A percentile compares a stretch with the other conserved stretches of the same genome.
Conservation (phyloP, 805 yeast genomes). For the Kodamaea sagamina region DNA sequence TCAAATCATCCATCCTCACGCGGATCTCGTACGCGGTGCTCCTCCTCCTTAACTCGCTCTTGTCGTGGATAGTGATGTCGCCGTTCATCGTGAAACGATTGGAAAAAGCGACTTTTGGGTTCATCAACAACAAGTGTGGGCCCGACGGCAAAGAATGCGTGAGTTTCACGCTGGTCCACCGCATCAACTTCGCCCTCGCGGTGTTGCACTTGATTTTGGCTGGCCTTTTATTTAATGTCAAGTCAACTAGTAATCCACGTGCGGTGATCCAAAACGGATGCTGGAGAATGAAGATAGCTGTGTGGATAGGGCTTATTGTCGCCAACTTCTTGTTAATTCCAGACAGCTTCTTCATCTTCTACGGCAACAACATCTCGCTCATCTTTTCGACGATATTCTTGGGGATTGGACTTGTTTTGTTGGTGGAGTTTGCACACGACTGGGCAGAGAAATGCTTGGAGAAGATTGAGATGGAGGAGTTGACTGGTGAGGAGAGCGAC, state of each 20-base stretch:
- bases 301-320: conserved; percentile 58
- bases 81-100: conserved; percentile 76
- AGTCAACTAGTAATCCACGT: conserved; percentile 74
- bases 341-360: conserved; percentile 79
- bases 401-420: conserved; percentile 82
- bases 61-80: conserved; percentile 92
- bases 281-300: conserved; percentile 77
- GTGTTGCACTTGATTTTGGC: conserved; percentile 74
- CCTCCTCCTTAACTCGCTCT: conserved; percentile 70
- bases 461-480: conserved; percentile 78
- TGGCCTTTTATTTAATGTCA: conserved; percentile 65
- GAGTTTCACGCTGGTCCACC: conserved; percentile 92
- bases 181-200: conserved; percentile 87
- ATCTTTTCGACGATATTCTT: conserved; percentile 82
- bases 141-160: conserved; percentile 72
- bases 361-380: conserved; percentile 90
- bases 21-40: conserved; percentile 83
- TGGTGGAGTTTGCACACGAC: conserved; percentile 96
- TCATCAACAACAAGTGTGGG: conserved; percentile 69
- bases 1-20: conserved; percentile 77
- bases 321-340: conserved; percentile 74
- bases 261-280: conserved; percentile 86
- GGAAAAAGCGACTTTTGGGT: conserved; percentile 68
- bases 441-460: conserved; percentile 97
- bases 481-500: conserved; percentile 52